A percentile compares a stretch with the other conserved stretches of the same genome.
phyloP scores from a whole-genome alignment of 352 stramenopile genomes.

The Ochromonadaceae sp. region DNA sequence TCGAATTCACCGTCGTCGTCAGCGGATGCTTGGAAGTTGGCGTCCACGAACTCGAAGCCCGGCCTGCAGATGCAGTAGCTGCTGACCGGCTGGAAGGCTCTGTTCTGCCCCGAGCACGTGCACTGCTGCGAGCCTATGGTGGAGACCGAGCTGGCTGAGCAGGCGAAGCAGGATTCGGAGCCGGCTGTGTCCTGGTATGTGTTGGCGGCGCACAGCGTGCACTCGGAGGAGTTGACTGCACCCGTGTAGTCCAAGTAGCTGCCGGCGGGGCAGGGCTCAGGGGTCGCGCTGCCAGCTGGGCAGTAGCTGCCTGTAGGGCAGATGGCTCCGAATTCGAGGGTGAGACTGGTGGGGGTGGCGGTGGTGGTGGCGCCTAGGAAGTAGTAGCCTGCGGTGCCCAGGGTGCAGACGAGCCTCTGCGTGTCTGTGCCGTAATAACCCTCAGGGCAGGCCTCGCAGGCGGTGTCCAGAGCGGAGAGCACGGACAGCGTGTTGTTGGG shows the following conservation, averaged over 20 bases:
- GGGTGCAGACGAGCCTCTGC: slow-evolving; percentile 44
- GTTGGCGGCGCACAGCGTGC: slow-evolving; percentile 44
- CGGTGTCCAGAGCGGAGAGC: slow-evolving; percentile 37
- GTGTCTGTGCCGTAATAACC: slow-evolving; percentile 51
- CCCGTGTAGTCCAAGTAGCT: slow-evolving; percentile 45
- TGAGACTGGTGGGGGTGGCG: slow-evolving; percentile 37
- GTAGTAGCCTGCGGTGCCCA: slow-evolving; percentile 57
- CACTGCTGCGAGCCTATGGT: slow-evolving; percentile 44
- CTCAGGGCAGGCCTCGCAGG: slow-evolving; percentile 51
- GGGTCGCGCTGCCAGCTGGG: slow-evolving; percentile 39
- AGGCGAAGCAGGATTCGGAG: slow-evolving; percentile 54
- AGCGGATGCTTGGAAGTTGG: slow-evolving; percentile 52
- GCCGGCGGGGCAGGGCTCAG: slow-evolving; percentile 50
- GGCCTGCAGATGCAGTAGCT: slow-evolving; percentile 73
- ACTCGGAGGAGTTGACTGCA: slow-evolving; percentile 41
- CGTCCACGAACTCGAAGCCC: slow-evolving; percentile 72
- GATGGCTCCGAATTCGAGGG: slow-evolving; percentile 54
- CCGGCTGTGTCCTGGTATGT: slow-evolving; percentile 54
- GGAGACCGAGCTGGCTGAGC: slow-evolving; percentile 53
- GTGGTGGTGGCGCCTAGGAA: slow-evolving; percentile 53
- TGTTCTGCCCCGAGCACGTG: slow-evolving; percentile 59
- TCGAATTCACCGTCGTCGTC: slow-evolving; percentile 63
- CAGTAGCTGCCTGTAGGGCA: slow-evolving; percentile 60
- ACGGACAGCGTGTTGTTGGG: slow-evolving; percentile 35
- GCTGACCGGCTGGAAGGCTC: slow-evolving; percentile 68